Evolutionary conservation across 2,329 filamentous ascomycete species (phyloP).

Genomic region (Microsporum audouinii): DNA sequence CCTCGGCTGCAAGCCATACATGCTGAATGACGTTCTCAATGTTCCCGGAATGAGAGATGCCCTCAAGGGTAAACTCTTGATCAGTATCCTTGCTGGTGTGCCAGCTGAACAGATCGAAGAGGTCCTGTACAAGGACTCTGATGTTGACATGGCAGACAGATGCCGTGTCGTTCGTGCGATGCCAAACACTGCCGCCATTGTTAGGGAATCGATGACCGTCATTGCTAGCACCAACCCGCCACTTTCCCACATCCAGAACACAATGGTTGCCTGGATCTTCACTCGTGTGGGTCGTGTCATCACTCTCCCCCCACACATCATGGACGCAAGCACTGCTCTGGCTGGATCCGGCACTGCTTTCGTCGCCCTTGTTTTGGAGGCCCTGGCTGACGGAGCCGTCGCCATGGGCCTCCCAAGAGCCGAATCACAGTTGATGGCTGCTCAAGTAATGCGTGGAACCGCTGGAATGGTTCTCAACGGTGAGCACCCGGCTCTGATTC

Average conservation of each 20-base stretch:
- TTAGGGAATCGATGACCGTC: conserved; percentile 73
- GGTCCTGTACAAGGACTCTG: conserved; percentile 49
- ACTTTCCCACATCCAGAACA: conserved; percentile 31
- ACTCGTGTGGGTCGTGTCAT: conserved; percentile 39
- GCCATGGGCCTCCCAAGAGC: conserved; percentile 51
- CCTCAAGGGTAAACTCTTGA: conserved; percentile 65
- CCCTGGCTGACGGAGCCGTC: conserved; percentile 50
- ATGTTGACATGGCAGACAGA: conserved; percentile 22
- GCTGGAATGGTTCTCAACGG: conserved; percentile 47
- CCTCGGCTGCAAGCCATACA: conserved; percentile 70
- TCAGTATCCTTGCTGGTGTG: conserved; percentile 71
- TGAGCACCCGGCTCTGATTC: conserved; percentile 48
- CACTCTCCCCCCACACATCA: conserved; percentile 40
- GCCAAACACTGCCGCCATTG: conserved; percentile 71
- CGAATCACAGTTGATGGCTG: conserved; percentile 50
- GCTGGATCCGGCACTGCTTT: conserved; percentile 53
- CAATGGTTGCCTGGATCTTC: conserved; percentile 48
- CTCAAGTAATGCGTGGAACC: conserved; percentile 51
- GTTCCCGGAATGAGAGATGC: conserved; percentile 59
- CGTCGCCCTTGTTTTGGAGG: conserved; percentile 48
- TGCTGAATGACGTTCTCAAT: conserved; percentile 56
- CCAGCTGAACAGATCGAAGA: conserved; percentile 56
- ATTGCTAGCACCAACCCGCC: conserved; percentile 49
- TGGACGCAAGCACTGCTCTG: conserved; percentile 49
- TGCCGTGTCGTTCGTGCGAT: conserved; percentile 61